These are phyloP conservation scores for Macadamia integrifolia DNA, from an alignment of 164 flowering plant species.

Conservation along the genomic window DNA sequence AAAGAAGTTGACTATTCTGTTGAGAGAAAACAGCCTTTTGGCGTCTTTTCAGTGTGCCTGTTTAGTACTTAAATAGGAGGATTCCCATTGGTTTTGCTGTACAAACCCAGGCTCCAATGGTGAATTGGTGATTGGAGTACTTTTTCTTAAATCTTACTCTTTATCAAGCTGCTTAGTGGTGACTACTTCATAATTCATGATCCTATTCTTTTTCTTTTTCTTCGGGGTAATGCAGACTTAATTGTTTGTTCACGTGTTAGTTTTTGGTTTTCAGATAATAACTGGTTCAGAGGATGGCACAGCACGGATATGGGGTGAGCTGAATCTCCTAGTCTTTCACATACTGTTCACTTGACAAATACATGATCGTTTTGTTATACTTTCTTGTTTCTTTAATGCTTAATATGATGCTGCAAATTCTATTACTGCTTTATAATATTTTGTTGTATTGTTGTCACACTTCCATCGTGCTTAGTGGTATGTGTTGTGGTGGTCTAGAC, in stretches of 20 bases:
- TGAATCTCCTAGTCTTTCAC: neutral
- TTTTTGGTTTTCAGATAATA: slow-evolving; percentile 51
- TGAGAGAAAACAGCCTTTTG: too few relatives aligned
- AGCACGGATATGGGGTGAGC: slow-evolving; percentile 86
- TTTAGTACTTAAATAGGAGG: too few relatives aligned
- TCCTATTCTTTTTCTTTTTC: neutral
- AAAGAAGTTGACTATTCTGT: too few relatives aligned
- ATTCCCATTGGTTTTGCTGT: too few relatives aligned
- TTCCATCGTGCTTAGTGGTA: neutral
- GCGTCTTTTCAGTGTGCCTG: too few relatives aligned
- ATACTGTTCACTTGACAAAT: neutral
- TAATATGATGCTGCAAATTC: neutral
- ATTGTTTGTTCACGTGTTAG: slow-evolving; percentile 6
- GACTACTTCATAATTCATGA: neutral
- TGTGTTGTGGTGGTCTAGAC: slow-evolving; percentile 39
- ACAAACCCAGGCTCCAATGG: too few relatives aligned
- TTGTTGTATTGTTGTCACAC: neutral
- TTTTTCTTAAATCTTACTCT: too few relatives aligned
- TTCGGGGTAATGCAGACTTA: neutral
- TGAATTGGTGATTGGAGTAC: too few relatives aligned
- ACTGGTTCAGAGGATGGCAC: slow-evolving; percentile 99
- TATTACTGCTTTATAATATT: neutral
- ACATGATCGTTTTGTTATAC: neutral
- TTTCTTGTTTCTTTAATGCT: neutral
- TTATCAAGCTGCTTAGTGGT: too few relatives aligned